phyloP scores from a whole-genome alignment of 257 asterid genomes.

The Verbena officinalis region DNA sequence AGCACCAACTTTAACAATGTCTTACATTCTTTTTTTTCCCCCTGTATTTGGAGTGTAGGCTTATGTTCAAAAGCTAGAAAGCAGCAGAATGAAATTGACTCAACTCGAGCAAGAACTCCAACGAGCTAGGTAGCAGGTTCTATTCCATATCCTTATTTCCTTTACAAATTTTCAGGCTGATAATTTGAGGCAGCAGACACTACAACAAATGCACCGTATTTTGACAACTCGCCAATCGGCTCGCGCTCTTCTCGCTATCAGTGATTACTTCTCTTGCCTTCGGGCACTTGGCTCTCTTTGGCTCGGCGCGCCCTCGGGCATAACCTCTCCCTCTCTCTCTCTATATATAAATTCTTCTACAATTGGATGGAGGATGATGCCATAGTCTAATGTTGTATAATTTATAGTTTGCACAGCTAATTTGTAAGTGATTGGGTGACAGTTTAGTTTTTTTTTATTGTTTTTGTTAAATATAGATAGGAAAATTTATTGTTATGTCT shows the following conservation, averaged over 20 bases:
- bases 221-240: conserved; percentile 63
- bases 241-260: conserved; percentile 60
- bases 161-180: conserved; percentile 49
- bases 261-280: conserved; percentile 62
- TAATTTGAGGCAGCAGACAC: conserved; percentile 53
- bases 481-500: neutral
- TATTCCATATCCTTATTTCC: conserved; percentile 21
- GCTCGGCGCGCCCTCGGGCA: conserved; percentile 65
- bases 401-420: conserved; percentile 6
- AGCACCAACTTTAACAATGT: neutral
- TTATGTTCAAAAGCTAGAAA: conserved; percentile 72
- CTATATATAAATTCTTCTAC: too few relatives aligned
- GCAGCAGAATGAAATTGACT: conserved; percentile 81
- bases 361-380: neutral
- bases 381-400: conserved; percentile 21
- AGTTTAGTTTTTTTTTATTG: too few relatives aligned
- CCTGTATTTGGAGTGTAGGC: conserved; percentile 44
- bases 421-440: conserved; percentile 25
- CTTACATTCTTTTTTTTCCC: conserved; percentile 7
- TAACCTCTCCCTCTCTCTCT: too few relatives aligned
- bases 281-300: conserved; percentile 64
- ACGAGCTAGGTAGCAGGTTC: conserved; percentile 78
- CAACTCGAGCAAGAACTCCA: conserved; percentile 83
- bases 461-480: neutral
- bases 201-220: conserved; percentile 55